A percentile compares a stretch with the other conserved stretches of the same genome.
Evolutionary conservation across 2,329 filamentous ascomycete genomes (phyloP).

Genomic region (Sclerotinia subarctica): DNA sequence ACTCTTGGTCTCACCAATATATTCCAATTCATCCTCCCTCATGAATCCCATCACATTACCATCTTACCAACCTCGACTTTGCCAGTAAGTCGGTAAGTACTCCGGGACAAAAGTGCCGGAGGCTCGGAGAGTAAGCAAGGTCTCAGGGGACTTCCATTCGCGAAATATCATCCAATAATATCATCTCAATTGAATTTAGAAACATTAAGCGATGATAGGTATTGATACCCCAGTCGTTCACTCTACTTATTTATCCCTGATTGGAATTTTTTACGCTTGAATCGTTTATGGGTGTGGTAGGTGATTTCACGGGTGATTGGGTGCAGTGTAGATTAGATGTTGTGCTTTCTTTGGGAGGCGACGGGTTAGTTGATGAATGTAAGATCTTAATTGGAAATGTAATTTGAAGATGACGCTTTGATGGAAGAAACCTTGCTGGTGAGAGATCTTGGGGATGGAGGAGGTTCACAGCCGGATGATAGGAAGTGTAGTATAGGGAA

Average conservation of each 20-base stretch:
- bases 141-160: background rate
- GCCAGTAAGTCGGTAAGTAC: background rate
- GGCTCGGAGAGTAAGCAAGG: background rate
- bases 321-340: background rate
- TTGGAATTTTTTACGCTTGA: background rate
- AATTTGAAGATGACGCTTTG: background rate
- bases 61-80: background rate
- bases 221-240: constrained; percentile 4
- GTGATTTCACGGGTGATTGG: background rate
- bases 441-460: background rate
- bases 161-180: background rate
- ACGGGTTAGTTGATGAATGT: too few species aligned
- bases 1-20: background rate
- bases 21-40: background rate
- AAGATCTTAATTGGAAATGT: too few species aligned
- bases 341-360: background rate
- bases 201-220: background rate
- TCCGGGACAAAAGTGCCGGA: background rate
- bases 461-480: too few species aligned
- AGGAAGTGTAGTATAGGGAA: too few species aligned
- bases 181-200: background rate
- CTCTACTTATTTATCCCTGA: background rate
- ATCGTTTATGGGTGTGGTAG: background rate
- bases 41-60: background rate
- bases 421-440: background rate